Evolutionary conservation across 2,329 filamentous ascomycete genomes (phyloP), one percentile per base, ranked within the genome.

Genomic region (Chaetothyriales sp.): DNA sequence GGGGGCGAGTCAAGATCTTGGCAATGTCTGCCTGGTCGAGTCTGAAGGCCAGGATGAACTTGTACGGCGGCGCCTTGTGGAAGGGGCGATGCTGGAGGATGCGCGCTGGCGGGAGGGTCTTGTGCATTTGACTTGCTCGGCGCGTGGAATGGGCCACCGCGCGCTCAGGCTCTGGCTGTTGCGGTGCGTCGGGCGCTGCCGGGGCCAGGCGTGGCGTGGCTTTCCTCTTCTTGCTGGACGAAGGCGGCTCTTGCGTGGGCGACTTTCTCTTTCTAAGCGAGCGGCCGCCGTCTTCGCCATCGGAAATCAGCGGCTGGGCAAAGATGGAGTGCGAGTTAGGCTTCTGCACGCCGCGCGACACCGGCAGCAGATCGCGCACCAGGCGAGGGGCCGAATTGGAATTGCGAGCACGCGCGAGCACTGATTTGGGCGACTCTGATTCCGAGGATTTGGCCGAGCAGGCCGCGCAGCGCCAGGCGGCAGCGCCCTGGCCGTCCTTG

Each of bases 221-320:
- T 44, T 55, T 60, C 29, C 56, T 53, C 19, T 53, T 56, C 54
- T 60, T 61, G 29, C 60, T 54, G 3, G 50, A 44, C 18, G 55
- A 49, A 13, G 47, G 46, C 13, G 61, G 73, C 52, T 80, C 77
- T 10, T 77, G 73, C 2, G 85, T 84, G 1, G 86, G 88, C 18
- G 86, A 83, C 67, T 90, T 94, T 50, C 89, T 81, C 69, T 94
- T 94, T 54, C 89, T 78, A 54, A 94, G 71, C 29, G 85, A 78
- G 50, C 88, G 82, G 7, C 86, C 82, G 46, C 83, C 85, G 66
- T 90, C 85, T 70, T 61, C 60, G 37, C 54, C 58, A 10, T 61
- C 60, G 37, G 52, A 50, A n/a, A 61, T 57, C 29, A 61, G 48
- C 3, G 58, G 60, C 43, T 61, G 60, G 9, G 58, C 60, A 50